These are phyloP conservation scores for Neurospora sp. DNA, from an alignment of 495 filamentous ascomycete species.

Conservation along the genomic window DNA sequence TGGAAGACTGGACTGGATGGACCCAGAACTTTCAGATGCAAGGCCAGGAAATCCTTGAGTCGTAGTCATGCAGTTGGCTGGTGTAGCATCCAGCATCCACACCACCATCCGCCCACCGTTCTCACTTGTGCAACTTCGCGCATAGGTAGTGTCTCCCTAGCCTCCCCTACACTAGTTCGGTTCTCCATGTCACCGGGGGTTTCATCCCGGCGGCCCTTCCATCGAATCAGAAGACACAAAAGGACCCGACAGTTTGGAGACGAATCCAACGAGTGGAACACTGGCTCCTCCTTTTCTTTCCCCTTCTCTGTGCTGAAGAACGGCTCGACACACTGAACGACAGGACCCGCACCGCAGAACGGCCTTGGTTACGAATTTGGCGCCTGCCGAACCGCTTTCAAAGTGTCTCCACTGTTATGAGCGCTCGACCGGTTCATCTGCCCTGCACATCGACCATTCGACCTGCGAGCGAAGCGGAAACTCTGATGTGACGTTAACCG, in stretches of 20 bases:
- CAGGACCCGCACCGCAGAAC: neutral
- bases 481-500: neutral
- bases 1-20: neutral
- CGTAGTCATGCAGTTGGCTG: neutral
- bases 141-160: neutral
- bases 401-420: neutral
- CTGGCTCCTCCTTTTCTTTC: neutral
- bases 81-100: neutral
- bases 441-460: neutral
- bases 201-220: neutral
- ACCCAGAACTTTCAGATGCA: neutral
- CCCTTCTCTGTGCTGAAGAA: too few species aligned
- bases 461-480: neutral
- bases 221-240: neutral
- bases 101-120: neutral
- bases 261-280: neutral
- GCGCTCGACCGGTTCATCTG: neutral
- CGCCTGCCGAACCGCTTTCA: neutral
- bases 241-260: neutral
- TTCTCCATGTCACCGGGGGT: neutral
- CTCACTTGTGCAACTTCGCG: neutral
- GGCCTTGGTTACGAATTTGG: neutral
- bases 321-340: neutral
- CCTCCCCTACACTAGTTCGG: neutral
- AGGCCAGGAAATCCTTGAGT: neutral